Conservation (phyloP, 129 eudicot genomes). For the Sambucus nigra region DNA sequence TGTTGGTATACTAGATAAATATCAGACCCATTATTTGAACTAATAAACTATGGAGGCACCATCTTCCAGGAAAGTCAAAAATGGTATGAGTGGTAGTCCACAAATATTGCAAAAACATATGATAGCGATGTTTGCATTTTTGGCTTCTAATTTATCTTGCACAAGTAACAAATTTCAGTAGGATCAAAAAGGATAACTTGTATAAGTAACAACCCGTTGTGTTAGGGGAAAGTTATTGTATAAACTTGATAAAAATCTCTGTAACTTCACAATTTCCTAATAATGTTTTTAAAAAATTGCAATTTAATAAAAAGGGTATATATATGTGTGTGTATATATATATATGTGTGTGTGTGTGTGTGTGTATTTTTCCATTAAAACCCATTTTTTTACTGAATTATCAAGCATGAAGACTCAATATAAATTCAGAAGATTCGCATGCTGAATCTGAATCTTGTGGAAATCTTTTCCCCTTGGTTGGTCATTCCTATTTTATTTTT, state of each 20-base stretch:
- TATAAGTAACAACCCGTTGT: neutral
- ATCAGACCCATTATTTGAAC: constrained; percentile 1
- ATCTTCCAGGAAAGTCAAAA: constrained; percentile 3
- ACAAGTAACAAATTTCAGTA: neutral
- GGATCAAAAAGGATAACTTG: neutral
- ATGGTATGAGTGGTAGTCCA: constrained; percentile 27
- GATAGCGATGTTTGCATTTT: neutral
- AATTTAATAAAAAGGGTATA: too few species aligned
- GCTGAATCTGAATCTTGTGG: neutral
- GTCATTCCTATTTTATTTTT: too few species aligned
- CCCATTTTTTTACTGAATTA: too few species aligned
- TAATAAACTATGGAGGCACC: constrained; percentile 3
- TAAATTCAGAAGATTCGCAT: neutral
- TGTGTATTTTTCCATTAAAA: too few species aligned
- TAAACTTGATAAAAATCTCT: neutral
- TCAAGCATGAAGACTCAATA: neutral
- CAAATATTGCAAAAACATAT: constrained; percentile 3
- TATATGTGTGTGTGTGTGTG: too few species aligned
- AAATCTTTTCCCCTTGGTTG: neutral
- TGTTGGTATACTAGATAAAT: constrained; percentile 10
- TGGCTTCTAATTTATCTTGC: neutral
- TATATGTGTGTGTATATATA: too few species aligned
- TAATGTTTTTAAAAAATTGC: too few species aligned
- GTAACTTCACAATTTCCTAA: neutral
- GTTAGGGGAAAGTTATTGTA: neutral